Conservation (phyloP, 345 rosid species). For the Trapa bicornis region DNA sequence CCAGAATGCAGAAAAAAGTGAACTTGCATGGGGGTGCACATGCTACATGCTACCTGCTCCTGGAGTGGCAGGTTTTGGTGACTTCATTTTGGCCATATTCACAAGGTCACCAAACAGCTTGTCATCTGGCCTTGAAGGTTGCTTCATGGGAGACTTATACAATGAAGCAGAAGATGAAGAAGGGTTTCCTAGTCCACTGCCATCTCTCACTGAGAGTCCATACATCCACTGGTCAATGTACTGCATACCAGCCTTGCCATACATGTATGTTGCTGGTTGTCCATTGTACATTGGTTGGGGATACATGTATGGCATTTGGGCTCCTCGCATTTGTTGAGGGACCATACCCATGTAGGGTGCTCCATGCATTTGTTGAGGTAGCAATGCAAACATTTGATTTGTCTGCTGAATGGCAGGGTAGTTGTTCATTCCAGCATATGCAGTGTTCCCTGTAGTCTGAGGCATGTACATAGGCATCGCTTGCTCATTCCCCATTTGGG, state of each 20-base stretch:
- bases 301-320: conserved; percentile 33
- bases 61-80: conserved; percentile 40
- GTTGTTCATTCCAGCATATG: conserved; percentile 11
- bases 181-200: conserved; percentile 26
- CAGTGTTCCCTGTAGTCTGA: conserved; percentile 29
- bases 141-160: conserved; percentile 43
- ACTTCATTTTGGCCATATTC: conserved; percentile 73
- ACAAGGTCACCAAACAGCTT: conserved; percentile 97
- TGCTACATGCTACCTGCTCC: conserved; percentile 79
- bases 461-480: conserved; percentile 52
- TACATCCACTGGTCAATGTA: conserved; percentile 76
- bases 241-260: conserved; percentile 47
- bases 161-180: conserved; percentile 29
- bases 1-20: not conserved
- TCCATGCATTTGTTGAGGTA: conserved; percentile 40
- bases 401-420: conserved; percentile 21
- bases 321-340: conserved; percentile 37
- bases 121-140: conserved; percentile 62
- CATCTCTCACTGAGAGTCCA: conserved; percentile 52
- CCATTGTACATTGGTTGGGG: conserved; percentile 61
- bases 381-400: conserved; percentile 30
- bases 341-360: conserved; percentile 49
- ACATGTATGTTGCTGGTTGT: conserved; percentile 63
- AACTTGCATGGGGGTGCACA: conserved; percentile 10
- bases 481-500: conserved; percentile 35